Evolutionary conservation across 805 yeast genomes (phyloP), one percentile per base, ranked within the genome.

Genomic region (Candida hispaniensis): DNA sequence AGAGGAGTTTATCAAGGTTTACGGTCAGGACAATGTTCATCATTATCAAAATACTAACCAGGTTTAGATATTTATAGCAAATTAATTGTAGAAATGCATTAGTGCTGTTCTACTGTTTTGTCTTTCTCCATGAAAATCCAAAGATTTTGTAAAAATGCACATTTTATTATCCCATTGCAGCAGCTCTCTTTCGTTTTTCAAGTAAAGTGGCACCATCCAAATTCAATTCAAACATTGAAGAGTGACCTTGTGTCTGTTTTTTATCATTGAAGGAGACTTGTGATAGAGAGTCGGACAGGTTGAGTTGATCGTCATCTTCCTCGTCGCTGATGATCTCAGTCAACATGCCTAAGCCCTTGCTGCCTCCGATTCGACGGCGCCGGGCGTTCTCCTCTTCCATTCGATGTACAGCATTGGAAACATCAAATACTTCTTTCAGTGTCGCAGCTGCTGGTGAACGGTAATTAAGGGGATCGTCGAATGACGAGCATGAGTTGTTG

Each of bases 351-450:
- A 32, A 23, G 7, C 24, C 24, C 28, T 32, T 32, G 28, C 28
- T 23, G 6, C 36, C 51, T 23, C 28, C 38, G 29, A 40, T 28
- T 27, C 48, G 41, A 20, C 45, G 49, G 20, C 46, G 47, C 6
- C 58, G 45, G 6, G 68, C 64, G 40, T 53, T 51, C 38, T 78
- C 86, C 50, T 75, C 80, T 34, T 78, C 83, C 60, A 69, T 67
- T 48, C 94, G 73, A 51, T 81, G 88, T 11, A 82, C 83, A 5
- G 93, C 93, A 33, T 82, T 78, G 17, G 85, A 75, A 6, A 82
- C 73, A 48, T 82, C 93, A 54, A 82, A 82, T 8, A 86, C 93
- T 48, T 82, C 94, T 45, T 81, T 73, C 56, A 82, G 66, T 0
- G 83, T 82, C 30, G 75, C 78, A 1, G 85, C 83, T 2, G 81